Evolutionary conservation across 2,329 filamentous ascomycete genomes (phyloP), one percentile per base, ranked within the genome.

Genomic region (Colletotrichum endophyticum): DNA sequence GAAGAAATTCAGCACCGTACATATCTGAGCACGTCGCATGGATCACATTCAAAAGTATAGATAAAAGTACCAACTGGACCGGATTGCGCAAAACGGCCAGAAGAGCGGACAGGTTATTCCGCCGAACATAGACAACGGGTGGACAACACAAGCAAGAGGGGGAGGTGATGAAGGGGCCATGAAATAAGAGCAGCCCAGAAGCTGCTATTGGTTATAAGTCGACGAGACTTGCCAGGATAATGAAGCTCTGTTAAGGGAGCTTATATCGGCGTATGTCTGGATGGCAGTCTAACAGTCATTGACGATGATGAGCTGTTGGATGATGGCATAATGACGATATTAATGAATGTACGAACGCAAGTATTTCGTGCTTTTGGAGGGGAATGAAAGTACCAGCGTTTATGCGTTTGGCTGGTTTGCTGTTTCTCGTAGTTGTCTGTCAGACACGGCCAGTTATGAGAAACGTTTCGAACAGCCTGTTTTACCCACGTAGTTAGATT

Each of bases 321-420:
- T 66, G 59, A 74, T 66, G 74, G 74, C 74, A 69, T 74, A 74
- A 76, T 76, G 74, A 76, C 74, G 74, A 76, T 74, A 74, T 32
- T 76, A 76, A 76, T 74, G 74, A 76, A 70, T 76, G 74, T 76
- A 76, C 74, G 74, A 75, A 76, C 70, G 70, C 30, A 39, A 69
- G 34, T 36, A 32, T 39, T 44, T 69, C 74, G 74, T 74, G 70
- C 74, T 76, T 72, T 76, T 70, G 74, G 66, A 66, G 66, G 49
- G 59, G 49, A 56, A 53, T 53, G 19, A 64, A 59, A 66, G 8
- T 22, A 63, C 19, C 12, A 59, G 70, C 66, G 64, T 34, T 44
- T 34, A 28, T 66, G 53, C 49, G 44, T 30, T 66, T 53, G 56
- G 28, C 59, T 62, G 53, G 61, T 61, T 74, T 56, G 66, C 59